Conservation (phyloP, 1,284 basidiomycete genomes). For the Gymnopus androsaceus region DNA sequence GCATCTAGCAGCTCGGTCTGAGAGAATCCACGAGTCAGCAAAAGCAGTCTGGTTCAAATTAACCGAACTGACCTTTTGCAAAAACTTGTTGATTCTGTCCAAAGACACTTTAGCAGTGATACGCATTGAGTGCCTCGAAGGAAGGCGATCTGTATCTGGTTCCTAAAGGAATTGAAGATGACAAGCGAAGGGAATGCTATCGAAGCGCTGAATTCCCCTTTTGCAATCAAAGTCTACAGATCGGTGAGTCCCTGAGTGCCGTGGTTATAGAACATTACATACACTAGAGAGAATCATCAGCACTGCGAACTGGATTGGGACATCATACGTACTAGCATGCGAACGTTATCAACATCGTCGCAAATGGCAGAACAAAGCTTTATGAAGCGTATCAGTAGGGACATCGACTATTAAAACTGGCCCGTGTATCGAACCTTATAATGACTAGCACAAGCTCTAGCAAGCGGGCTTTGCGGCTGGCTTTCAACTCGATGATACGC, state of each 20-base stretch:
- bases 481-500: slow-evolving; percentile 56
- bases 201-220: slow-evolving; percentile 21
- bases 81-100: slow-evolving; percentile 45
- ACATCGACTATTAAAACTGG: background rate
- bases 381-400: background rate
- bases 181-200: slow-evolving; percentile 20
- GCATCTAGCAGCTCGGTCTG: slow-evolving; percentile 54
- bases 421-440: background rate
- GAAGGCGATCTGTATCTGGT: slow-evolving; percentile 7
- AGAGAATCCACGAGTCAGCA: background rate
- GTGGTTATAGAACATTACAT: background rate
- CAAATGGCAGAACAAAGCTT: slow-evolving; percentile 51
- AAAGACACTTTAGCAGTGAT: slow-evolving; percentile 41
- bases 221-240: slow-evolving; percentile 40
- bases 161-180: slow-evolving; percentile 24
- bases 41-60: slow-evolving; percentile 14
- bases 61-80: slow-evolving; percentile 32
- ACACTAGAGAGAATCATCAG: background rate
- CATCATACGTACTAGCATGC: slow-evolving; percentile 30
- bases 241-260: slow-evolving; percentile 30
- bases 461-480: slow-evolving; percentile 44
- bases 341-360: slow-evolving; percentile 59
- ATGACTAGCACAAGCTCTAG: slow-evolving; percentile 31
- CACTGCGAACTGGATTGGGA: background rate
- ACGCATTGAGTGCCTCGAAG: slow-evolving; percentile 24